These are phyloP conservation scores for Silene latifolia DNA, from an alignment of 148 eudicot genomes.

Conservation along the genomic window DNA sequence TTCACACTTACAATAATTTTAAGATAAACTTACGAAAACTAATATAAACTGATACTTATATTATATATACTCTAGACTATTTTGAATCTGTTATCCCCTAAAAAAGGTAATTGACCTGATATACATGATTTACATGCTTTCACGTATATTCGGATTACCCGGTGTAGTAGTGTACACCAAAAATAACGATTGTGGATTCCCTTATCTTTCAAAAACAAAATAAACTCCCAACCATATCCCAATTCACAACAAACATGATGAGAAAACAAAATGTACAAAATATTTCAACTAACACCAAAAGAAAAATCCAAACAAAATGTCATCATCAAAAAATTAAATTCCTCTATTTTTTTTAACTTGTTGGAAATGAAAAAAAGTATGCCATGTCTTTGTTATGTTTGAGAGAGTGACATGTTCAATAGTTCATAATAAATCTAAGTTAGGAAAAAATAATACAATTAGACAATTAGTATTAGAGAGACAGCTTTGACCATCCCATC, in stretches of 20 bases:
- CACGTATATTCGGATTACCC: no score
- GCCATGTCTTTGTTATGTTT: slow-evolving; percentile 20
- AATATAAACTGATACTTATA: no score
- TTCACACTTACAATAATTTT: no score
- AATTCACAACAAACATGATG: slow-evolving; percentile 7
- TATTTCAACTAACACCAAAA: slow-evolving; percentile 1
- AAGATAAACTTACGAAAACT: no score
- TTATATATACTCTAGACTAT: no score
- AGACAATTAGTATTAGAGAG: not conserved
- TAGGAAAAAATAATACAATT: not conserved
- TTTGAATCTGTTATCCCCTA: no score
- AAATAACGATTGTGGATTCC: no score
- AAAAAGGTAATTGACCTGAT: no score
- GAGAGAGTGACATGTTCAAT: slow-evolving; percentile 28
- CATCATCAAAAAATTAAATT: not conserved
- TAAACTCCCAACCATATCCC: no score
- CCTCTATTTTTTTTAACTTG: slow-evolving; percentile 3
- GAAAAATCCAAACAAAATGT: slow-evolving; percentile 9
- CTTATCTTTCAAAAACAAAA: no score
- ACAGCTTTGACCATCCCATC: slow-evolving; percentile 35
- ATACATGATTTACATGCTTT: no score
- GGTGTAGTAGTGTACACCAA: no score
- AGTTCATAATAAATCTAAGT: not conserved
- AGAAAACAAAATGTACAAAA: slow-evolving; percentile 1
- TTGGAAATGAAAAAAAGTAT: slow-evolving; percentile 29